Conservation (phyloP, 2,329 filamentous ascomycete genomes). For the Chalaropsis thielavioides region DNA sequence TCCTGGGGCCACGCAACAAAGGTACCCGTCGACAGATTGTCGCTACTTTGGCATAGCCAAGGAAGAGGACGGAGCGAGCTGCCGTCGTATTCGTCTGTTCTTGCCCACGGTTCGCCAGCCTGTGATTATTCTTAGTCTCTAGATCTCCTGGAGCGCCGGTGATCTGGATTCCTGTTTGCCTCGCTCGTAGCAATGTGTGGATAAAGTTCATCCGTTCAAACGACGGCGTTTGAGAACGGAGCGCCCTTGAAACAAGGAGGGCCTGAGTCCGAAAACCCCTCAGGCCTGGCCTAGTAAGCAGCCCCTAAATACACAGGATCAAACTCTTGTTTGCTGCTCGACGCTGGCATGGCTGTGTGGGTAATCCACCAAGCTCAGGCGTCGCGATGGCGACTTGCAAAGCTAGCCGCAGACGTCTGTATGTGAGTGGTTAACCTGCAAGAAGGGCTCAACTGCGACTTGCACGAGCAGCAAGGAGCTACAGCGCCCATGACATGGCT, state of each 20-base stretch:
- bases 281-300: neutral
- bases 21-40: too few species aligned
- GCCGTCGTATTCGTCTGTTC: constrained; percentile 2
- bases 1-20: too few species aligned
- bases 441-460: neutral
- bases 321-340: neutral
- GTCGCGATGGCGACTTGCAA: neutral
- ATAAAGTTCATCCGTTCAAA: constrained; percentile 5
- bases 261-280: neutral
- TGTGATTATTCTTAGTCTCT: neutral
- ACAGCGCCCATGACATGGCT: neutral
- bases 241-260: neutral
- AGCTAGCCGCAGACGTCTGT: too few species aligned
- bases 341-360: neutral
- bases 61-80: neutral
- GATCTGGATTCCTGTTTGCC: neutral
- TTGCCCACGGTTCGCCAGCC: neutral
- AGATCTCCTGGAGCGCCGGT: neutral
- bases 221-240: neutral
- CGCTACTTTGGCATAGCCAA: too few species aligned
- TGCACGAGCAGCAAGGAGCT: neutral
- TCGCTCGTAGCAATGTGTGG: neutral
- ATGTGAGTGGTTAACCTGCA: too few species aligned
- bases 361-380: neutral
- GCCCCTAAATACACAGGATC: neutral